Percentiles rank a stretch among this genome's conserved stretches.
phyloP scores from a whole-genome alignment of 108 stramenopile species.

The Nitzschia sp. region DNA sequence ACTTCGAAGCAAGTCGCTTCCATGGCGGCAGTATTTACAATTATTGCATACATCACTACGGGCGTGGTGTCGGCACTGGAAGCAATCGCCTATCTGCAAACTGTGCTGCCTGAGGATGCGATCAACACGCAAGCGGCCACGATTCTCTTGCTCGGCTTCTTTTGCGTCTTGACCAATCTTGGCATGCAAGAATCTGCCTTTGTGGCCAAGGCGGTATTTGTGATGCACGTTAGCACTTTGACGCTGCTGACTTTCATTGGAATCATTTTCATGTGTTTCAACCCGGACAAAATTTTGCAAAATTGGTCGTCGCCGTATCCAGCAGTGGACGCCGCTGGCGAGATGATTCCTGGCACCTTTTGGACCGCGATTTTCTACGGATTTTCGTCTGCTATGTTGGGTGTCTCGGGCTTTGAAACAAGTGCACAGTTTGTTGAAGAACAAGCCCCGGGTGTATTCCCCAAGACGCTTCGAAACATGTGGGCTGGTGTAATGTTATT shows the following conservation, averaged over 20 bases:
- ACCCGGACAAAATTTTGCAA: slow-evolving; percentile 31
- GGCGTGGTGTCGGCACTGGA: slow-evolving; percentile 48
- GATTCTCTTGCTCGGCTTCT: slow-evolving; percentile 51
- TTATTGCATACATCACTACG: slow-evolving; percentile 77
- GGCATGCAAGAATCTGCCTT: slow-evolving; percentile 66
- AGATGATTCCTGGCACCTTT: slow-evolving; percentile 37
- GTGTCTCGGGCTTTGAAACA: slow-evolving; percentile 74
- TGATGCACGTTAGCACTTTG: slow-evolving; percentile 55
- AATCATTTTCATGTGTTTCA: slow-evolving; percentile 38
- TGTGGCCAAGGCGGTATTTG: slow-evolving; percentile 61
- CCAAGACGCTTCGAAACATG: slow-evolving; percentile 64
- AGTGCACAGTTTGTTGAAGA: slow-evolving; percentile 66
- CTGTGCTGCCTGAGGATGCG: slow-evolving; percentile 26
- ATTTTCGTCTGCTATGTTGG: slow-evolving; percentile 61
- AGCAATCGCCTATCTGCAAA: slow-evolving; percentile 60
- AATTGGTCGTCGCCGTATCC: slow-evolving; percentile 45
- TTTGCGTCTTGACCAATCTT: slow-evolving; percentile 45
- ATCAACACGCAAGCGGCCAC: slow-evolving; percentile 38
- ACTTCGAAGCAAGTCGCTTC: slow-evolving; percentile 65
- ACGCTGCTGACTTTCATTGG: slow-evolving; percentile 34
- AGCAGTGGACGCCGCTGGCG: slow-evolving; percentile 22
- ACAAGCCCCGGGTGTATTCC: slow-evolving; percentile 58
- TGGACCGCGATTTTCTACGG: slow-evolving; percentile 70
- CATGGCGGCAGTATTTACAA: slow-evolving; percentile 59
- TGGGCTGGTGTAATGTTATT: slow-evolving; percentile 58